Evolutionary conservation across 2,329 filamentous ascomycete species (phyloP), one percentile per base, ranked within the genome.

Genomic region (Ophiostoma sp.): DNA sequence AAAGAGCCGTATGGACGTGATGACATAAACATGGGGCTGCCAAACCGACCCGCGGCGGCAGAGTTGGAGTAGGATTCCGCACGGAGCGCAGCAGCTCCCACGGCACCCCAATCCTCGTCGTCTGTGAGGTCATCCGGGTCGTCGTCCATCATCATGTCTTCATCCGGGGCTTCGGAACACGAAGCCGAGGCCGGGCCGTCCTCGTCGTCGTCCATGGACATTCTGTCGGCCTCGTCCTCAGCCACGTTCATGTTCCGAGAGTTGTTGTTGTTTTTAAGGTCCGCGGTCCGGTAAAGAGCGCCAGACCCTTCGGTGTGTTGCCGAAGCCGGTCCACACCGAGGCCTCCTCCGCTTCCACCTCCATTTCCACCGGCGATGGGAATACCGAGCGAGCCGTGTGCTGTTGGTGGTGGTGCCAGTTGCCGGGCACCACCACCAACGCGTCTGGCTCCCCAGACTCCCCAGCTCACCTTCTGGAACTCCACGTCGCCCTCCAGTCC

Each of bases 391-490:
- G 83, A 82, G 77, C 85, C 85, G 33, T 82, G 83, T 42, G 80
- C 79, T 77, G 66, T 85, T 11, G 81, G 81, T n/a, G 52, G 69
- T 2, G 71, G 33, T 17, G 57, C n/a, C 68, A 36, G 71, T 42
- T 50, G 69, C 50, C 63, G 69, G 45, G 78, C 82, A 80, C 80
- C 78, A 80, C 81, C 85, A 80, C 77, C 81, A 85, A 80, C 77
- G 80, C 89, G 87, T 80, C 90, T 90, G 75, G 95, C 96, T 82
- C 97, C 93, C 95, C 95, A 99, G 77, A 94, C 90, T 74, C 96
- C 96, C 95, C 95, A 98, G 79, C 95, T 95, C 74, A 98, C 94
- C 86, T 98, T 98, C 82, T 97, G 93, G 80, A 97, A 98, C 80
- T 91, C 87, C 78, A 96, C 91, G 77, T 93, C 91, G 77, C 91